Evolutionary conservation across 768 basidiomycete species (phyloP), one percentile per base, ranked within the genome.

Genomic region (Kwoniella dejecticola): DNA sequence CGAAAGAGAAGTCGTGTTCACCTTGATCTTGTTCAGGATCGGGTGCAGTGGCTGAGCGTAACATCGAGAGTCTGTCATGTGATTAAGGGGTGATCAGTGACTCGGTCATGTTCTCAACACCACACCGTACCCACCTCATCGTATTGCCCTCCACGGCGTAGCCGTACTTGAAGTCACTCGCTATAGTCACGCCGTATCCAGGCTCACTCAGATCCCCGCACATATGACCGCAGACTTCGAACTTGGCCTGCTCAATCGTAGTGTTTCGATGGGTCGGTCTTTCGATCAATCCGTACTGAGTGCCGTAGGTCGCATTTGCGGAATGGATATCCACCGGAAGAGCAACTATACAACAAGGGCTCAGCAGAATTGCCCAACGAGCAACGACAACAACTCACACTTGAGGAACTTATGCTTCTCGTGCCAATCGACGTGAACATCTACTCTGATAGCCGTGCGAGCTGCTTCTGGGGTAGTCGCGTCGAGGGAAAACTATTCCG

Each of bases 211-310:
- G 48, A 61, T 79, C 77, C 11, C 71, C 76, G 26, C 74, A 71
- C 82, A 91, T 93, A 81, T 96, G 95, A 1, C 89, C 91, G 75
- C 91, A 95, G 17, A 97, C 95, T 80, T 98, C 95, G 68, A 98
- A 98, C 82, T 92, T 94, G 46, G 73, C 73, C 13, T 53, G 48
- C 27, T 71, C 76, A 84, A 87, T 88, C 0, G 87, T 89, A 5
- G 93, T 96, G 72, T 97, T 98, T 81, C 92, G 90, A 80, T 94
- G 89, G 3, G 93, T 97, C 0, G 95, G 89, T 42, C 95, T 84
- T 69, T 90, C 87, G n/a, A 94, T 84, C 69, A 85, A 84, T 0
- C 95, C 95, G 67, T 93, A 97, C 68, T 91, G 92, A 2, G 89
- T 90, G 77, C 96, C 94, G 74, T 94, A 98, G 0, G 87, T 91